Evolutionary conservation across 2,329 filamentous ascomycete genomes (phyloP).

Genomic region (Phoma herbarum): DNA sequence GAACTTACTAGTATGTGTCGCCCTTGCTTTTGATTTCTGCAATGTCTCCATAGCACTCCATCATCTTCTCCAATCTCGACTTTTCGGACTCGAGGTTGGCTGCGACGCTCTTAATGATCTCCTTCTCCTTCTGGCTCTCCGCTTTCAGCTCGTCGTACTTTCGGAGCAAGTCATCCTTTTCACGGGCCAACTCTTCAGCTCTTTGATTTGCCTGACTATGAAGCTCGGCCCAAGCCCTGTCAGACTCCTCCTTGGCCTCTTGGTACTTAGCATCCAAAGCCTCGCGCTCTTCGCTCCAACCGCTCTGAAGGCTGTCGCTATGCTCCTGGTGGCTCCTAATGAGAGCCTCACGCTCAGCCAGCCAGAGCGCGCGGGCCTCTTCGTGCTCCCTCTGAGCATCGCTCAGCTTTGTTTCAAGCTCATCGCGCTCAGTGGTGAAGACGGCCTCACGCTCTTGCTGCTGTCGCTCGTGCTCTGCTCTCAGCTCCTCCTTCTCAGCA

Average conservation of each 20-base stretch:
- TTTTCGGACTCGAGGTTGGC: constrained; percentile 54
- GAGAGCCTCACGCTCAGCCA: constrained; percentile 52
- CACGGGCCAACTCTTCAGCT: constrained; percentile 43
- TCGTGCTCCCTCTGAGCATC: constrained; percentile 55
- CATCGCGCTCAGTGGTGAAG: constrained; percentile 52
- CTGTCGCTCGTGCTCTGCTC: constrained; percentile 44
- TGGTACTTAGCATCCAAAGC: constrained; percentile 49
- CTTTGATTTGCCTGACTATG: constrained; percentile 48
- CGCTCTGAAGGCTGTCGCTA: constrained; percentile 60
- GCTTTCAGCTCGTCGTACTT: constrained; percentile 44
- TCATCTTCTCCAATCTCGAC: constrained; percentile 53
- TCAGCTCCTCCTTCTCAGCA: constrained; percentile 48
- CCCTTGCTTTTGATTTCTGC: constrained; percentile 56
- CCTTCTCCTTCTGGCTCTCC: constrained; percentile 49
- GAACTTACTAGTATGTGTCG: constrained; percentile 57
- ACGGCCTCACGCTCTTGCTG: constrained; percentile 54
- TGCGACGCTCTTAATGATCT: constrained; percentile 50
- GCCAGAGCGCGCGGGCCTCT: constrained; percentile 58
- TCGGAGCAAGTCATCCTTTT: constrained; percentile 49
- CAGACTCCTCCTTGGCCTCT: constrained; percentile 55
- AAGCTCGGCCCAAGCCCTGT: constrained; percentile 56
- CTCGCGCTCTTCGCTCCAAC: constrained; percentile 62
- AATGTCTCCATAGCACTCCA: constrained; percentile 54
- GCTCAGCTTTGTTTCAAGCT: constrained; percentile 54
- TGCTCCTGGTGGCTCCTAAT: constrained; percentile 58